phyloP scores from a whole-genome alignment of 2,329 filamentous ascomycete species.

The Exophiala lecanii-corni region DNA sequence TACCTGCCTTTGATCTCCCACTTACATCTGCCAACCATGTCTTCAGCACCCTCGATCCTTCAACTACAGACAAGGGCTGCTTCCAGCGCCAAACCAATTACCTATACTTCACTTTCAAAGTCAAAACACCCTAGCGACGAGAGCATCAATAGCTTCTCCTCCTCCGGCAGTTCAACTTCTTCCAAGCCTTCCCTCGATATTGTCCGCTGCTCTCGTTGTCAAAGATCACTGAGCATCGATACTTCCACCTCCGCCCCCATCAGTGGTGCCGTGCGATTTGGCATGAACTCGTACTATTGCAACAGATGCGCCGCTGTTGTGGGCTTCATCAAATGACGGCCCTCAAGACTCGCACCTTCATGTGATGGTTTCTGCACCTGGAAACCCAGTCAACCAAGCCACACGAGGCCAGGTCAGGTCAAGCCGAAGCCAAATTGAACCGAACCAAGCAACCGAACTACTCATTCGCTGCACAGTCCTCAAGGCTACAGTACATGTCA shows the following conservation, averaged over 20 bases:
- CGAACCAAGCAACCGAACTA: too few relatives aligned
- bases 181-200: constrained; percentile 34
- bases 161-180: constrained; percentile 15
- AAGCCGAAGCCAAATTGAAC: too few relatives aligned
- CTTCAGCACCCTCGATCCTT: constrained; percentile 21
- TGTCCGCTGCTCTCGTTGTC: constrained; percentile 46
- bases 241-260: constrained; percentile 29
- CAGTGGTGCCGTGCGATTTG: constrained; percentile 40
- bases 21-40: constrained; percentile 13
- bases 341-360: neutral
- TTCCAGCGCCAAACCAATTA: constrained; percentile 12
- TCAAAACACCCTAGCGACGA: constrained; percentile 21
- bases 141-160: constrained; percentile 22
- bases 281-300: constrained; percentile 49
- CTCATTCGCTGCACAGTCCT: too few relatives aligned
- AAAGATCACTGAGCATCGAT: constrained; percentile 43
- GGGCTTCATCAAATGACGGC: constrained; percentile 28
- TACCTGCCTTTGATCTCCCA: too few relatives aligned
- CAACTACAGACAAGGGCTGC: constrained; percentile 22
- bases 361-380: neutral
- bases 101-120: constrained; percentile 1
- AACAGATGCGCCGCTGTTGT: constrained; percentile 25
- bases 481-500: too few relatives aligned
- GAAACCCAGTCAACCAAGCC: neutral
- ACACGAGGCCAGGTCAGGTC: too few relatives aligned